Evolutionary conservation across 768 basidiomycete genomes (phyloP), one percentile per base, ranked within the genome.

Genomic region (Tulasnella sp.): DNA sequence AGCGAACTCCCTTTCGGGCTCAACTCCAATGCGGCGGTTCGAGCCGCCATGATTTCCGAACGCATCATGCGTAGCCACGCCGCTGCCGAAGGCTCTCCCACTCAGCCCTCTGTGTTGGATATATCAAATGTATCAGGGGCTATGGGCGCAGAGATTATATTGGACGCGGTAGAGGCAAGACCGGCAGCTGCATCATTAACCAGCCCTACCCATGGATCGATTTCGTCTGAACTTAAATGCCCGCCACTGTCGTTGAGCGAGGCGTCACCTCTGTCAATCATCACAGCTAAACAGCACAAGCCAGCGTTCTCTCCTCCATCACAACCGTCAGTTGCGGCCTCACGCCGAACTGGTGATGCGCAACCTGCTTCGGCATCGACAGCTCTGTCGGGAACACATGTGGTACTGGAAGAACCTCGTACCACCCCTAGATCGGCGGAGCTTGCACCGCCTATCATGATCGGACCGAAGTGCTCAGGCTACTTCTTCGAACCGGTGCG

Each of bases 401-500:
- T 19, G 41, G 19, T 29, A 42, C 38, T 21, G 19, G 24, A 34
- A n/a, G 27, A 30, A 1, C 21, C 2, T 3, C 2, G 24, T 17
- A 51, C 17, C 17, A n/a, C 21, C 45, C 56, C 15, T n/a, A 50
- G 22, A 34, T 34, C 12, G 59, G 34, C 7, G 34, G 15, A 38
- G 57, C 22, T 30, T 63, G 51, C 66, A 11, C 63, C 65, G 29
- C 68, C 72, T 0, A 68, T 38, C 69, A 93, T 38, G 49, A 71
- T 77, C 34, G 89, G 92, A 66, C 74, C 85, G 12, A 84, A 84
- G 65, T 98, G 96, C 70, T 94, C 92, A 1, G 93, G 92, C 7
- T 99, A 99, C 70, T 98, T 97, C 67, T 82, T 97, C 46, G 94
- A 98, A 69, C 92, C 92, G 31, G 91, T 96, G 66, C 65, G 87